phyloP scores from a whole-genome alignment of 305 asterid genomes.

The Fraxinus albicans region DNA sequence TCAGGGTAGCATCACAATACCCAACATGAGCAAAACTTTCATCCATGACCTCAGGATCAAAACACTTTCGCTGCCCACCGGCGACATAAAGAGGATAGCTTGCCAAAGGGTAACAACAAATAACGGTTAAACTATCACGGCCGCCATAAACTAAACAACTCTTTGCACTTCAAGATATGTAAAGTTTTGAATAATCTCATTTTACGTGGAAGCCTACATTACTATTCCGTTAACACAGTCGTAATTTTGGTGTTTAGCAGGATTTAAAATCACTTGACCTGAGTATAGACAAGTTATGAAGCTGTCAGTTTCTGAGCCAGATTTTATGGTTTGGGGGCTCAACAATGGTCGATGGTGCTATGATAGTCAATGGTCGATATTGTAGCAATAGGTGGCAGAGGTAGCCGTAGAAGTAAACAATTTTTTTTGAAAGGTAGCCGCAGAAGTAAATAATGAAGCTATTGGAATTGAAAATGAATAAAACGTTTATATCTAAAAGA shows the following conservation, averaged over 20 bases:
- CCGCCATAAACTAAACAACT: conserved; percentile 11
- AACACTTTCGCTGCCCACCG: conserved; percentile 67
- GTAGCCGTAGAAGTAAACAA: background rate
- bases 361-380: background rate
- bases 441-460: background rate
- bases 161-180: background rate
- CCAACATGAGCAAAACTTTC: conserved; percentile 82
- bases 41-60: conserved; percentile 42
- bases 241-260: background rate
- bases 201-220: background rate
- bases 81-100: conserved; percentile 85
- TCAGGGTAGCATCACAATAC: conserved; percentile 34
- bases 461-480: background rate
- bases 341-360: background rate
- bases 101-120: conserved; percentile 31
- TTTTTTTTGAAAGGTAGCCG: too few species aligned
- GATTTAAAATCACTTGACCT: background rate
- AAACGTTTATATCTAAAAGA: background rate
- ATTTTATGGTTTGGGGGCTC: background rate
- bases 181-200: background rate
- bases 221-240: background rate
- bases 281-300: background rate
- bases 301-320: background rate
- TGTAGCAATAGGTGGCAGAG: background rate
- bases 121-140: conserved; percentile 8